Conservation (phyloP, 2,329 filamentous ascomycete genomes). For the Achaetomium macrosporum region DNA sequence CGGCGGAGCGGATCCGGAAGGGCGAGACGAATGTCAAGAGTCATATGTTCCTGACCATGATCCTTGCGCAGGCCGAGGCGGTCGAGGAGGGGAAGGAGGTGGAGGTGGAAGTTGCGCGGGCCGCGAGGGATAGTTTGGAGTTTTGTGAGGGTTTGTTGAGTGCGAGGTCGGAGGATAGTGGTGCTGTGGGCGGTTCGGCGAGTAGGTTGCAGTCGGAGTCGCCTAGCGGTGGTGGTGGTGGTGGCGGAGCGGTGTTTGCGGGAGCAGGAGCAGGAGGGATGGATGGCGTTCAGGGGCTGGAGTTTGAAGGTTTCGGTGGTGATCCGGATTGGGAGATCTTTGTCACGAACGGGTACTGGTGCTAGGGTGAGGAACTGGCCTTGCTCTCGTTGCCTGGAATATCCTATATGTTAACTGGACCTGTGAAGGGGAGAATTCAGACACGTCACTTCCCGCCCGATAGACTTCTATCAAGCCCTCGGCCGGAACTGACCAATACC, state of each 20-base stretch:
- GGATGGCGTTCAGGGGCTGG: background rate
- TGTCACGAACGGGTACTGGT: background rate
- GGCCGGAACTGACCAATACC: too few species aligned
- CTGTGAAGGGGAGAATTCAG: too few species aligned
- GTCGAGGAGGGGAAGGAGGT: background rate
- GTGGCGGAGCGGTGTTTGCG: background rate
- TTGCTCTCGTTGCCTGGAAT: too few species aligned
- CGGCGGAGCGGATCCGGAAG: constrained; percentile 30
- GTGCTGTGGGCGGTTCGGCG: background rate
- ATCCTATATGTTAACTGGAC: too few species aligned
- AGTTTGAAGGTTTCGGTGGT: constrained; percentile 6
- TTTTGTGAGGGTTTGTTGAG: constrained; percentile 29
- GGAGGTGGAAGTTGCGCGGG: background rate
- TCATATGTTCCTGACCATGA: constrained; percentile 33
- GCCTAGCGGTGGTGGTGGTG: background rate
- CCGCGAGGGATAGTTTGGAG: constrained; percentile 31
- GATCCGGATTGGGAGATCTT: constrained; percentile 7
- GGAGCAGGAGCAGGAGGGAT: background rate
- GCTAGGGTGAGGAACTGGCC: background rate
- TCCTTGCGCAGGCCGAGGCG: constrained; percentile 1
- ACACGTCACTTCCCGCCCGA: too few species aligned
- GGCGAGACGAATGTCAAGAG: constrained; percentile 42
- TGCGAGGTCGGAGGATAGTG: background rate
- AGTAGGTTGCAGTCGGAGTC: background rate
- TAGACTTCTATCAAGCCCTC: too few species aligned